These are phyloP conservation scores for Fusarium sp. DNA, from an alignment of 2,329 filamentous ascomycete genomes.

Conservation along the genomic window DNA sequence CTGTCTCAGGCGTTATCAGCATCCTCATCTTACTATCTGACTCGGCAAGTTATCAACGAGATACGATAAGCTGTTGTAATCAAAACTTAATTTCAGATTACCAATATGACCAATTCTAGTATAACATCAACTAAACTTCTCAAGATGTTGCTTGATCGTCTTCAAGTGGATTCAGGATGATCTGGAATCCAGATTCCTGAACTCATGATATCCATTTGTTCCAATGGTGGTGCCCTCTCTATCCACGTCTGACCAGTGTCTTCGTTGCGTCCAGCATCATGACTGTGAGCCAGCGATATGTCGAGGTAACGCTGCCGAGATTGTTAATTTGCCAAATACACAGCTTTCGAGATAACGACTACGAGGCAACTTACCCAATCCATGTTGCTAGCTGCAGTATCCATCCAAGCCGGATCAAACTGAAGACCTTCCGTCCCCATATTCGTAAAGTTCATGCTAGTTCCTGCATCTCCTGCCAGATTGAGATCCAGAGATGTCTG, in stretches of 20 bases:
- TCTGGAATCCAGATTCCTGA: conserved; percentile 35
- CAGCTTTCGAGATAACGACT: neutral
- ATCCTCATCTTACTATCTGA: conserved; percentile 1
- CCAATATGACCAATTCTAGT: neutral
- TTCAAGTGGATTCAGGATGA: conserved; percentile 11
- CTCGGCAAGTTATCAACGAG: conserved; percentile 3
- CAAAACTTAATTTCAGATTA: conserved; percentile 11
- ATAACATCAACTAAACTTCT: neutral
- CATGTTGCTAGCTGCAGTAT: conserved; percentile 46
- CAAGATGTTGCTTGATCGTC: neutral
- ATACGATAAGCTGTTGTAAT: neutral
- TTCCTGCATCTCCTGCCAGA: conserved; percentile 27
- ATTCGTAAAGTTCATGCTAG: conserved; percentile 37
- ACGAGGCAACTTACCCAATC: conserved; percentile 51
- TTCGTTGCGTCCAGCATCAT: conserved; percentile 42
- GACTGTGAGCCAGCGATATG: conserved; percentile 48
- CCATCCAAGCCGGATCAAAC: conserved; percentile 53
- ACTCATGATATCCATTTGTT: conserved; percentile 43
- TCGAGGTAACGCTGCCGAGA: conserved; percentile 47
- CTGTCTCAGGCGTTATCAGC: neutral
- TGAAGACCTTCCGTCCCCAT: conserved; percentile 39
- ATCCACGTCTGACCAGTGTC: conserved; percentile 46
- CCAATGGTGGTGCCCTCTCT: conserved; percentile 42
- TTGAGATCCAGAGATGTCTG: conserved; percentile 36
- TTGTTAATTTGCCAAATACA: conserved; percentile 12